phyloP scores from a whole-genome alignment of 2,329 filamentous ascomycete species.

The Phialemonium atrogriseum region DNA sequence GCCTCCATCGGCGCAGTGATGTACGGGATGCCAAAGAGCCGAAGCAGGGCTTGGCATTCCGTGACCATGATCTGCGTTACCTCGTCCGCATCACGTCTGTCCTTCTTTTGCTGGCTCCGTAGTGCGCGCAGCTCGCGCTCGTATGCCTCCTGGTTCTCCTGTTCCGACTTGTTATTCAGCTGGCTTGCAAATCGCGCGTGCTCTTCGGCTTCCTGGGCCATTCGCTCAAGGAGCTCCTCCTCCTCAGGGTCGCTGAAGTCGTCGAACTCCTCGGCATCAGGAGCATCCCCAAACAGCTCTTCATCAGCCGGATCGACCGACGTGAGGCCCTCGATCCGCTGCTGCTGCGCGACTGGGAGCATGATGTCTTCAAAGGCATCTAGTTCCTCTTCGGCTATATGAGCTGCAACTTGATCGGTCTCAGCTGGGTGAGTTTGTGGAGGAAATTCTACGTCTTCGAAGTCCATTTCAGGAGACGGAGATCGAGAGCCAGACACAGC shows the following conservation, averaged over 20 bases:
- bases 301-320: conserved; percentile 10
- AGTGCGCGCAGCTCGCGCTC: conserved; percentile 81
- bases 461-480: conserved; percentile 19
- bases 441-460: conserved; percentile 27
- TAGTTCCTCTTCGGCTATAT: conserved; percentile 15
- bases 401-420: conserved; percentile 8
- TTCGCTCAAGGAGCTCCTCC: conserved; percentile 75
- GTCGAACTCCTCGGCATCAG: conserved; percentile 57
- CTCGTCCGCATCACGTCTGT: conserved; percentile 90
- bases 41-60: conserved; percentile 86
- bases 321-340: conserved; percentile 15
- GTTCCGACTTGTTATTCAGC: conserved; percentile 66
- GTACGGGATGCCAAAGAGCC: conserved; percentile 89
- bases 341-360: conserved; percentile 12
- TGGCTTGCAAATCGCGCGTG: conserved; percentile 87
- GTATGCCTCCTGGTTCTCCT: conserved; percentile 68
- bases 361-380: conserved; percentile 17
- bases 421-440: conserved; percentile 4
- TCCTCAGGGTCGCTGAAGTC: conserved; percentile 84
- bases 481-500: too few species aligned
- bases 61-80: conserved; percentile 93
- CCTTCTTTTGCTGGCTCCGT: conserved; percentile 91
- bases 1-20: conserved; percentile 98
- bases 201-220: conserved; percentile 86
- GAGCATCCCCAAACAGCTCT: conserved; percentile 19